Conservation (phyloP, 805 yeast species). For the Saturnispora bothae region DNA sequence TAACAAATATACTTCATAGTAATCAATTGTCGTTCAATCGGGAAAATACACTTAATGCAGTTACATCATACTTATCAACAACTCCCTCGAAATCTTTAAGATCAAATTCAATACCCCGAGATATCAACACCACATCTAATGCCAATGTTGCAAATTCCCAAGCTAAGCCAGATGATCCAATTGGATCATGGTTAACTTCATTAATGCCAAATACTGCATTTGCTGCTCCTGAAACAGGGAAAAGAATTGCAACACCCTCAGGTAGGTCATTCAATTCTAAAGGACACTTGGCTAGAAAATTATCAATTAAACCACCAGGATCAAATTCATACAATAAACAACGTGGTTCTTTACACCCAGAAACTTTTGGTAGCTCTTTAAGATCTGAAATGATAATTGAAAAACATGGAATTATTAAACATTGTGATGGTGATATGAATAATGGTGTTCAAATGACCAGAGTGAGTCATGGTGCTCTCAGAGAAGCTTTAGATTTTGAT, state of each 20-base stretch:
- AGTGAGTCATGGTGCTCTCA: slow-evolving; percentile 37
- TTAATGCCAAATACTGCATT: slow-evolving; percentile 24
- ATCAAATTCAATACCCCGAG: slow-evolving; percentile 1
- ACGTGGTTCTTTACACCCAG: background rate
- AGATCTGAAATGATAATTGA: slow-evolving; percentile 31
- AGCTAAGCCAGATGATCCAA: background rate
- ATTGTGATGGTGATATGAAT: slow-evolving; percentile 32
- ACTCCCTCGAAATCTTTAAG: slow-evolving; percentile 7
- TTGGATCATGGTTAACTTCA: slow-evolving; percentile 21
- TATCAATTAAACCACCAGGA: background rate
- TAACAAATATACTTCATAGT: too few species aligned
- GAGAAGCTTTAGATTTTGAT: slow-evolving; percentile 32
- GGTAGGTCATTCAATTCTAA: slow-evolving; percentile 9
- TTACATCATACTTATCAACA: background rate
- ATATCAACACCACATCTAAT: background rate
- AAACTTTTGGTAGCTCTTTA: background rate
- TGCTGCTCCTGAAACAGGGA: slow-evolving; percentile 25
- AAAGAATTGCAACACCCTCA: slow-evolving; percentile 20
- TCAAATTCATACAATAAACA: background rate
- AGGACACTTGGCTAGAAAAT: background rate
- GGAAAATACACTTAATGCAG: background rate
- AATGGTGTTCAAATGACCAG: slow-evolving; percentile 27
- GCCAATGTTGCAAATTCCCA: background rate
- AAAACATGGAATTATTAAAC: slow-evolving; percentile 33
- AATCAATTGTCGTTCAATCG: background rate